Evolutionary conservation across 1,284 basidiomycete species (phyloP).

Genomic region (Marasmius fiardii): DNA sequence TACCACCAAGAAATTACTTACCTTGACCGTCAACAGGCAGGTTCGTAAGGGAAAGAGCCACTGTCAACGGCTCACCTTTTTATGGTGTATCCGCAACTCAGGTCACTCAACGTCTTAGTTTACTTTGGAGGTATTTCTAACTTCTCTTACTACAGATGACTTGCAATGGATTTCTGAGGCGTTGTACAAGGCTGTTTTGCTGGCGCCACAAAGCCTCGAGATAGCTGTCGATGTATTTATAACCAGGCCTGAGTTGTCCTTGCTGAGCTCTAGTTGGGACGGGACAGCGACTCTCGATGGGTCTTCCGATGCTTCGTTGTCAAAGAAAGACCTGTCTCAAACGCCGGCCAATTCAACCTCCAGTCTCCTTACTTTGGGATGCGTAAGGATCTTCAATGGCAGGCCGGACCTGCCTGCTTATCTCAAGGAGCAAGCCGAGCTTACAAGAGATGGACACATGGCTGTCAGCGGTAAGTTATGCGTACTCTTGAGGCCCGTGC

Average conservation of each 20-base stretch:
- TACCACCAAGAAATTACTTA: neutral
- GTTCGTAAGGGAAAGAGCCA: neutral
- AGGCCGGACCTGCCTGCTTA: slow-evolving; percentile 20
- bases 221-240: slow-evolving; percentile 36
- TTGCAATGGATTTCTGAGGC: slow-evolving; percentile 38
- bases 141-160: slow-evolving; percentile 27
- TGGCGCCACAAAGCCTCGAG: slow-evolving; percentile 25
- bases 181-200: slow-evolving; percentile 27
- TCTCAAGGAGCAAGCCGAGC: slow-evolving; percentile 24
- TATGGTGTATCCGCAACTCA: slow-evolving; percentile 41
- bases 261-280: neutral
- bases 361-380: neutral
- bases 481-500: neutral
- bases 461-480: slow-evolving; percentile 36
- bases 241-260: slow-evolving; percentile 20
- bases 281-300: neutral
- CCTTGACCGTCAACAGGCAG: neutral
- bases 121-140: neutral
- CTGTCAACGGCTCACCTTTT: slow-evolving; percentile 21
- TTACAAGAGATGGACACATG: slow-evolving; percentile 23
- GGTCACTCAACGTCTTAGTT: slow-evolving; percentile 25
- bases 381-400: neutral
- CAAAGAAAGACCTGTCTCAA: neutral
- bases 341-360: neutral
- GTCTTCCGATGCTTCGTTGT: neutral